Evolutionary conservation across 2,329 filamentous ascomycete genomes (phyloP).

Genomic region (Fusarium nodosum): DNA sequence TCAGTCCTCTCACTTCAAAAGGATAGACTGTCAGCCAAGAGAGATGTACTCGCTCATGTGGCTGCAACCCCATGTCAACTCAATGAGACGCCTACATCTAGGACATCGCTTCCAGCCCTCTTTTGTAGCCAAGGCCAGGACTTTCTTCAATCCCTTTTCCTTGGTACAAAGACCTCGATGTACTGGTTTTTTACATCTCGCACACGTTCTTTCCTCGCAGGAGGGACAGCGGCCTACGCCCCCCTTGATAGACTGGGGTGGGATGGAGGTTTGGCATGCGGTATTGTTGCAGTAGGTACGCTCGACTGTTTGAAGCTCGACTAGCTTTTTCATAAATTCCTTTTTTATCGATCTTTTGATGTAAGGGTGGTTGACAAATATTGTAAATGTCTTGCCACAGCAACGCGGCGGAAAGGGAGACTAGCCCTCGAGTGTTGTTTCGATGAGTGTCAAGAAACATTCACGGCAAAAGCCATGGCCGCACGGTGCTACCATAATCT

Average conservation of each 20-base stretch:
- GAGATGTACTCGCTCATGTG: not conserved
- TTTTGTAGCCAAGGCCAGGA: not conserved
- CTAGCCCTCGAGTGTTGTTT: not conserved
- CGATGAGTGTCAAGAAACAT: not conserved
- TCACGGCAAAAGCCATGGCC: not conserved
- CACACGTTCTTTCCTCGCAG: not conserved
- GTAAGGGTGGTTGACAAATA: no score
- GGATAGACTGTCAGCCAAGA: no score
- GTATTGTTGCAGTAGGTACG: not conserved
- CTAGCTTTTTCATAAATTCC: not conserved
- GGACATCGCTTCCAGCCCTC: not conserved
- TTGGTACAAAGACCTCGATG: not conserved
- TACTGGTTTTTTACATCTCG: not conserved
- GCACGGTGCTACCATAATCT: not conserved
- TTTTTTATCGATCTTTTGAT: fast-evolving
- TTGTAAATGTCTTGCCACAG: not conserved
- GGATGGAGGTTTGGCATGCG: not conserved
- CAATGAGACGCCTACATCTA: not conserved
- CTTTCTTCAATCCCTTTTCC: not conserved
- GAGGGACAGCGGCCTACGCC: not conserved
- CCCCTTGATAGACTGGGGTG: no score
- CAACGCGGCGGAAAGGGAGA: not conserved
- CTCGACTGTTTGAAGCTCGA: not conserved
- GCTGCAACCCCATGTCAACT: not conserved
- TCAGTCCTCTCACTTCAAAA: not conserved